Base-by-base conservation (phyloP, 805 yeast genomes). In the Zygosaccharomyces rouxii region DNA sequence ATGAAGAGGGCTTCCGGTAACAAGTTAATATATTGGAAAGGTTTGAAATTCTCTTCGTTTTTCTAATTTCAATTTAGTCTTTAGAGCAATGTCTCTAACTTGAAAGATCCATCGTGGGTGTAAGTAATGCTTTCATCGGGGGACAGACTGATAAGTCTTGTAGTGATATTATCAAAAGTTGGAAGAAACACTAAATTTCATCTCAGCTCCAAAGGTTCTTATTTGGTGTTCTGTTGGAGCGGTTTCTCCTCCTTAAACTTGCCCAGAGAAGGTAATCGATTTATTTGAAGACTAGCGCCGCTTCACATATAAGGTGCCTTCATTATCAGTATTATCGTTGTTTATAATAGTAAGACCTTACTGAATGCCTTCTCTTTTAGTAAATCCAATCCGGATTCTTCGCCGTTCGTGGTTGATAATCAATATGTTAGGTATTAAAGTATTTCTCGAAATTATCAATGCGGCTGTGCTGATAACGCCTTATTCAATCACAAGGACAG, bases 201-300 rank as follows among this genome's bases (percentile, higher is more conserved):
- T 60, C 65, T 70, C 46, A 76, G 79, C 38, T 74, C 56, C 81
- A 11, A 83, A 78, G 62, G 68, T 74, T 50, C 72, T 77, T 49
- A 80, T 72, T 41, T 67, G 76, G 19, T 69, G 77, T 38, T 33
- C 39, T 18, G 76, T 77, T 16, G 83, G 78, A 60, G 72, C 75
- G 7, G 58, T 60, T 16, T 71, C 71, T 45, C 81, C 82, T 28
- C 69, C 80, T 55, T 64, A 70, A 70, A 72, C 19, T 73, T 79
- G 53, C 78, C 79, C 7, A 75, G 71, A 55, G 81, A 80, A 18
- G 75, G 79, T 54, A 73, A 68, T 45, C 71, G 79, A 53, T 76
- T 81, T 42, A 70, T 80, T 44, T 77, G 73, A 66, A 78, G 81
- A 65, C 75, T 82, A 58, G 73, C 68, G 55, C 63, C 68, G 11